Conservation (phyloP, 176 grass and related monocot genomes). For the Carex kokanica region DNA sequence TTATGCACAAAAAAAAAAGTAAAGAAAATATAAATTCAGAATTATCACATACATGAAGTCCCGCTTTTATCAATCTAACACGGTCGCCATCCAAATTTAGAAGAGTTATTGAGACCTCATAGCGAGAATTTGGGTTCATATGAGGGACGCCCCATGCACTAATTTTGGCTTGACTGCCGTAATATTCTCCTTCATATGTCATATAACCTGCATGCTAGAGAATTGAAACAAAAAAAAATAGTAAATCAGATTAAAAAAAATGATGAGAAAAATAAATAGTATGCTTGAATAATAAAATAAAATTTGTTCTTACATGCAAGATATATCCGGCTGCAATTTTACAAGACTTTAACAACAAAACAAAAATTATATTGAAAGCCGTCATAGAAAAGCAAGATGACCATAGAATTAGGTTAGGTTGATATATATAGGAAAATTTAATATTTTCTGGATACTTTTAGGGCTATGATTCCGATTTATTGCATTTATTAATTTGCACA, state of each 20-base stretch:
- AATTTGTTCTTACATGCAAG: no score
- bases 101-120: background rate
- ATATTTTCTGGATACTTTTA: no score
- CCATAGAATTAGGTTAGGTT: no score
- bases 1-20: background rate
- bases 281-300: no score
- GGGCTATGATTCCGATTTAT: no score
- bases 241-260: background rate
- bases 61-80: background rate
- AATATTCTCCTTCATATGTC: background rate
- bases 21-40: background rate
- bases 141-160: background rate
- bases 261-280: background rate
- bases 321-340: no score
- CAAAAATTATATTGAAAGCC: no score
- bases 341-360: no score
- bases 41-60: constrained; percentile 2
- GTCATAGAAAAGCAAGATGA: no score
- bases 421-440: no score
- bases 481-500: no score
- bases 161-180: background rate
- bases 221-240: background rate
- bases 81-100: background rate
- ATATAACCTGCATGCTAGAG: background rate
- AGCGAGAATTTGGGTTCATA: background rate